Percentiles rank a stretch among this genome's conserved stretches.
Evolutionary conservation across 2,329 filamentous ascomycete genomes (phyloP).

Genomic region (Pseudogymnoascus sp.): DNA sequence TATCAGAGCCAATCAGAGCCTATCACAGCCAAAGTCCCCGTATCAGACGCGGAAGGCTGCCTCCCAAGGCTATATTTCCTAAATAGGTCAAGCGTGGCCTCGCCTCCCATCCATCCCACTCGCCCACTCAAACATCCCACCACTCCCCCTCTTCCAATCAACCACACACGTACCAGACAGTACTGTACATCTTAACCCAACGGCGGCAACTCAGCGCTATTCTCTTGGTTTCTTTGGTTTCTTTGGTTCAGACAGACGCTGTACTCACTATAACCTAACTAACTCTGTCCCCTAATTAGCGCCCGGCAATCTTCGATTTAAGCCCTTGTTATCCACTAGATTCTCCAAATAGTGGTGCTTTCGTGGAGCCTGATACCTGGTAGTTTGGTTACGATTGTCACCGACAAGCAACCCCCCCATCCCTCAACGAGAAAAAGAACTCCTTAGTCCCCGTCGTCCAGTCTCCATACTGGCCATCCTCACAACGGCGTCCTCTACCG

Average conservation of each 20-base stretch:
- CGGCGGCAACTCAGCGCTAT: slow-evolving; percentile 2
- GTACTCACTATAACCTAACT: neutral
- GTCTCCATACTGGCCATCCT: slow-evolving; percentile 11
- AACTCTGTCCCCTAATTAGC: neutral
- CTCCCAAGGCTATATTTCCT: neutral
- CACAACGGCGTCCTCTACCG: slow-evolving; percentile 26
- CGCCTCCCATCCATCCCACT: neutral
- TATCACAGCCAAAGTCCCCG: neutral
- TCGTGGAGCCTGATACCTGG: slow-evolving; percentile 5
- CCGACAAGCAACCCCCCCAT: neutral
- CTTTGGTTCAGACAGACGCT: slow-evolving; percentile 1
- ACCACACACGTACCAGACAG: neutral
- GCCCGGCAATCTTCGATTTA: neutral
- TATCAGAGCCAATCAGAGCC: neutral
- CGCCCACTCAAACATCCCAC: neutral
- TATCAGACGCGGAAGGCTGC: slow-evolving; percentile 4
- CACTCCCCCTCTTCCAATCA: slow-evolving; percentile 6
- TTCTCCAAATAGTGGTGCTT: neutral
- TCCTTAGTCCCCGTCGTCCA: slow-evolving; percentile 1
- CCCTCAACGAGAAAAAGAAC: neutral
- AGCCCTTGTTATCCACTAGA: neutral
- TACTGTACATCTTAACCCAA: neutral
- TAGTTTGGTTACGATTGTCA: slow-evolving; percentile 5
- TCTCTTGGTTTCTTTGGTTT: neutral
- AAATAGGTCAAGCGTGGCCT: slow-evolving; percentile 3